A percentile compares a stretch with the other conserved stretches of the same genome.
These are phyloP conservation scores for Gentiana straminea DNA, from an alignment of 257 asterid species.

Conservation along the genomic window DNA sequence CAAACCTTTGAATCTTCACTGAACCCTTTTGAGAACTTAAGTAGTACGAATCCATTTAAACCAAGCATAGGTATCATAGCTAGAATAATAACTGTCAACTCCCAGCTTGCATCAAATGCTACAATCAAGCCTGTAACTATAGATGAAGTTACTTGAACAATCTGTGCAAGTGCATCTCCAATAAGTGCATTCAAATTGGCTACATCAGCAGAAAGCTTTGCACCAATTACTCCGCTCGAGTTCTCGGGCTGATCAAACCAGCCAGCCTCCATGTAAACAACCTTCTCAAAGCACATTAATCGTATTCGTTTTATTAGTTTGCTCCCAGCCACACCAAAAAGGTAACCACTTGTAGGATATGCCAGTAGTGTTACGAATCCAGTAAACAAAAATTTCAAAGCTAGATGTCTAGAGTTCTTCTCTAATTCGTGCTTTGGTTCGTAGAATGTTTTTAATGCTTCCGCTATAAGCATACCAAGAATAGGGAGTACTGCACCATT, in stretches of 20 bases:
- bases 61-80: slow-evolving; percentile 56
- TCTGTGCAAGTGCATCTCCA: slow-evolving; percentile 79
- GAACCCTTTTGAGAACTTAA: slow-evolving; percentile 59
- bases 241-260: slow-evolving; percentile 49
- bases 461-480: slow-evolving; percentile 55
- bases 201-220: not conserved
- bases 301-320: slow-evolving; percentile 59
- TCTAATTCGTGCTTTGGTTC: slow-evolving; percentile 41
- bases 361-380: slow-evolving; percentile 53
- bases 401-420: slow-evolving; percentile 60
- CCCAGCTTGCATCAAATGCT: slow-evolving; percentile 68
- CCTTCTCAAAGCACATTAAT: slow-evolving; percentile 69
- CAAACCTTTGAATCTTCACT: slow-evolving; percentile 67
- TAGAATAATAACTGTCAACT: slow-evolving; percentile 60
- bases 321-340: slow-evolving; percentile 75
- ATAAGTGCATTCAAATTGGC: slow-evolving; percentile 50
- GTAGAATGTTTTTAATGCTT: slow-evolving; percentile 46
- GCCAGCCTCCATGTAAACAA: slow-evolving; percentile 27
- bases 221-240: slow-evolving; percentile 47
- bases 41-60: slow-evolving; percentile 11
- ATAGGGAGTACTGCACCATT: slow-evolving; percentile 68
- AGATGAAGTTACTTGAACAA: slow-evolving; percentile 66
- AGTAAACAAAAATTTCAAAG: slow-evolving; percentile 57
- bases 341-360: slow-evolving; percentile 65
- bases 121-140: slow-evolving; percentile 47